Percentiles rank a stretch among this genome's conserved stretches.
Conservation (phyloP, 495 filamentous ascomycete species). For the Penicillium paradoxum region DNA sequence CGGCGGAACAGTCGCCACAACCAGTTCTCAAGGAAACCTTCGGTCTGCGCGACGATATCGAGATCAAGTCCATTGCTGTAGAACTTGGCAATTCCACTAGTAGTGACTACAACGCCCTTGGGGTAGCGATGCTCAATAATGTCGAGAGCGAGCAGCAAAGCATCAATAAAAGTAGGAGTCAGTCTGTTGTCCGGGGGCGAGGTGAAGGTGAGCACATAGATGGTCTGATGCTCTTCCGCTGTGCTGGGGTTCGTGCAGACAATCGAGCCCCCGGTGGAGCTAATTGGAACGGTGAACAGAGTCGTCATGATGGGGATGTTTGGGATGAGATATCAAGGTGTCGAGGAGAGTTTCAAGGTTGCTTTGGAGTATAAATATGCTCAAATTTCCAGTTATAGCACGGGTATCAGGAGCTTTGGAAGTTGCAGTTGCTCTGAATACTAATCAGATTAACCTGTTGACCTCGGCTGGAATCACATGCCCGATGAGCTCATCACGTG, state of each 20-base stretch:
- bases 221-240: conserved; percentile 25
- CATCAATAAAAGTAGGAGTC: conserved; percentile 57
- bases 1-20: conserved; percentile 57
- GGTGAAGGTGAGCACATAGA: conserved; percentile 71
- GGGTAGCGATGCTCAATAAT: conserved; percentile 62
- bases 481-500: conserved; percentile 8
- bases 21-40: conserved; percentile 49
- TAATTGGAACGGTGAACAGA: conserved; percentile 44
- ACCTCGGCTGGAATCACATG: conserved; percentile 28
- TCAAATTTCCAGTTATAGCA: conserved; percentile 1
- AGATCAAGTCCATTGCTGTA: conserved; percentile 78
- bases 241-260: conserved; percentile 52
- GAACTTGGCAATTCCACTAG: conserved; percentile 69
- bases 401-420: background rate
- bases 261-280: conserved; percentile 46
- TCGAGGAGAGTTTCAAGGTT: background rate
- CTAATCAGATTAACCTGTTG: conserved; percentile 17
- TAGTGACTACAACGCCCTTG: conserved; percentile 70
- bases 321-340: background rate
- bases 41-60: conserved; percentile 44
- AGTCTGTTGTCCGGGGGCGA: conserved; percentile 73
- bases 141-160: conserved; percentile 65
- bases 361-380: background rate
- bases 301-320: conserved; percentile 20
- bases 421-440: conserved; percentile 3